These are phyloP conservation scores for Botryotinia globosa DNA, from an alignment of 2,329 filamentous ascomycete species.

Conservation along the genomic window DNA sequence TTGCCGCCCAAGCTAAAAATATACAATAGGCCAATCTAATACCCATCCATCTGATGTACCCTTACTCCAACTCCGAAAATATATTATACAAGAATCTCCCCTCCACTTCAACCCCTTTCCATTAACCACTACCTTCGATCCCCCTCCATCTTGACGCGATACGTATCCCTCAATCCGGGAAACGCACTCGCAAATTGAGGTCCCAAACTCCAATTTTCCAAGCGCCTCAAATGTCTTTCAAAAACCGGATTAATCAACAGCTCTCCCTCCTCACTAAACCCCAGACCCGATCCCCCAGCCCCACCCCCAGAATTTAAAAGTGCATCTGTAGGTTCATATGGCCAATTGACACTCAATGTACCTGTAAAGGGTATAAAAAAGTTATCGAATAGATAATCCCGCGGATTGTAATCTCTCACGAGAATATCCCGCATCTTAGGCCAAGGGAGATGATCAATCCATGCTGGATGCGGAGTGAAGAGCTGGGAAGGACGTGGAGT, in stretches of 20 bases:
- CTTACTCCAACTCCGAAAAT: neutral
- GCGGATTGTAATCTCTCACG: constrained; percentile 47
- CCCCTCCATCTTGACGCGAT: constrained; percentile 34
- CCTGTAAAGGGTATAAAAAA: constrained; percentile 82
- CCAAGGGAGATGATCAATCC: constrained; percentile 82
- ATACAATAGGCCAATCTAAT: neutral
- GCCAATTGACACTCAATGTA: constrained; percentile 78
- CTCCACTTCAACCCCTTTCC: neutral
- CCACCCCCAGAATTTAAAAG: constrained; percentile 56
- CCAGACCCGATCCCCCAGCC: constrained; percentile 54
- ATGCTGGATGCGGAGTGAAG: constrained; percentile 67
- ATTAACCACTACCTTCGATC: constrained; percentile 25
- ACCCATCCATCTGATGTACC: neutral
- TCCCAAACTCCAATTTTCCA: constrained; percentile 81
- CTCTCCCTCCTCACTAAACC: constrained; percentile 51
- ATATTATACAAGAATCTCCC: neutral
- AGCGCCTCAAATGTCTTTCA: constrained; percentile 70
- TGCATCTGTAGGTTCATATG: constrained; percentile 70
- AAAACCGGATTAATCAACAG: constrained; percentile 83
- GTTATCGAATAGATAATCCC: constrained; percentile 66
- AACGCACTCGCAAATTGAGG: constrained; percentile 64
- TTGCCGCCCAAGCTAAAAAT: neutral
- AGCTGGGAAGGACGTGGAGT: constrained; percentile 66
- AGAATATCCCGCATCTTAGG: constrained; percentile 71
- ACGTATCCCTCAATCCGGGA: constrained; percentile 53